phyloP scores from a whole-genome alignment of 331 rosid genomes.

The Acacia concinna region DNA sequence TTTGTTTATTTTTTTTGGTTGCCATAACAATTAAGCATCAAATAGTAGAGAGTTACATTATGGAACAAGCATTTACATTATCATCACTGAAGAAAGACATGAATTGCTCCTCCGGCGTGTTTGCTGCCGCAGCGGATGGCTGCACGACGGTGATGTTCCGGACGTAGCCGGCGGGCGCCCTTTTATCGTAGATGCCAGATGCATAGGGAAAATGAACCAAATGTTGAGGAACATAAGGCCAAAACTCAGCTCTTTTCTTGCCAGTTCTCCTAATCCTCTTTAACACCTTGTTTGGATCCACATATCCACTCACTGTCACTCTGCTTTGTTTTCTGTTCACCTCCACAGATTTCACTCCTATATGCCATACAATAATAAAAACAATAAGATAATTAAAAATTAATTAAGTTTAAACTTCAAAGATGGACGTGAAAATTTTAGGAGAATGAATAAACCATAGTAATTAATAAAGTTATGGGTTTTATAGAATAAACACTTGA shows the following conservation, averaged over 20 bases:
- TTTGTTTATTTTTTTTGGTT: too few relatives aligned
- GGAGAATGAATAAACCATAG: background rate
- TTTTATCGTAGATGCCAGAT: constrained; percentile 68
- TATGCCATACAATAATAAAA: background rate
- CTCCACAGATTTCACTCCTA: constrained; percentile 80
- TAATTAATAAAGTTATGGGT: background rate
- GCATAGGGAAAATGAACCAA: constrained; percentile 61
- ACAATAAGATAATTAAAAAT: background rate
- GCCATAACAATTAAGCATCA: background rate
- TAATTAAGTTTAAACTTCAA: background rate
- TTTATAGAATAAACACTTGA: background rate
- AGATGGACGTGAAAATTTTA: background rate
- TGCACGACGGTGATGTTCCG: constrained; percentile 53
- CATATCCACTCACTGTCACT: constrained; percentile 74
- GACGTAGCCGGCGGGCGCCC: constrained; percentile 78
- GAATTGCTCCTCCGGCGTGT: constrained; percentile 52
- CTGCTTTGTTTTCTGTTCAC: constrained; percentile 82
- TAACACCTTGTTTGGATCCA: constrained; percentile 77
- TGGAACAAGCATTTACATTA: constrained; percentile 79
- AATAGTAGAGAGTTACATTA: constrained; percentile 46
- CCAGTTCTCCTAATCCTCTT: constrained; percentile 72
- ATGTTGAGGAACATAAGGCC: constrained; percentile 90
- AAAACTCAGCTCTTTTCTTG: constrained; percentile 76
- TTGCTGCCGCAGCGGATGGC: constrained; percentile 44
- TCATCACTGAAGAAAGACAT: constrained; percentile 78